phyloP scores from a whole-genome alignment of 1,284 basidiomycete species.

The Austroboletus novae-zelandiae region DNA sequence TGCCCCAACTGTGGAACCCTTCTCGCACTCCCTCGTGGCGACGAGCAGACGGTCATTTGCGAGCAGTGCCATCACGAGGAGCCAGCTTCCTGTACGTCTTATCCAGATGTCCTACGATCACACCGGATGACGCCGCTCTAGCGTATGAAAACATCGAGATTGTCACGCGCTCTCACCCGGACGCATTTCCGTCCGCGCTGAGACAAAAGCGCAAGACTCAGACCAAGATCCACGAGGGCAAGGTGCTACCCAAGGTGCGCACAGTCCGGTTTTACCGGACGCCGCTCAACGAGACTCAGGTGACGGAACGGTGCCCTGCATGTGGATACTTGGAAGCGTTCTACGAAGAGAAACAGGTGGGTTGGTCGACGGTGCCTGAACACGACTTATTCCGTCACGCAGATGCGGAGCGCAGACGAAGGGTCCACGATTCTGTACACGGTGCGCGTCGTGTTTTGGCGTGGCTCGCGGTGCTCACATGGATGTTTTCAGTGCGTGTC shows the following conservation, averaged over 20 bases:
- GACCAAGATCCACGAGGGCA: slow-evolving; percentile 76
- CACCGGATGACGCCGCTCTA: slow-evolving; percentile 31
- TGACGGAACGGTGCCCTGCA: slow-evolving; percentile 88
- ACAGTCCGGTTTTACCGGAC: neutral
- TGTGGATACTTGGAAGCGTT: slow-evolving; percentile 84
- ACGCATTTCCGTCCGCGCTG: slow-evolving; percentile 91
- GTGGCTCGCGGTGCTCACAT: neutral
- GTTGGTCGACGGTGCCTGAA: slow-evolving; percentile 14
- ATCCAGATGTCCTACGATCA: neutral
- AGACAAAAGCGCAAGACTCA: slow-evolving; percentile 90
- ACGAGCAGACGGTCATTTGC: slow-evolving; percentile 76
- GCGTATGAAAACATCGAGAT: slow-evolving; percentile 94
- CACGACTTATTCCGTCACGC: slow-evolving; percentile 2
- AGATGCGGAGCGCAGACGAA: slow-evolving; percentile 88
- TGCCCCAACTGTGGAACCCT: slow-evolving; percentile 92
- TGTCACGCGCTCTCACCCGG: slow-evolving; percentile 86
- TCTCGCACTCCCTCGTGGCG: slow-evolving; percentile 80
- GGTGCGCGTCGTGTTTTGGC: slow-evolving; percentile 39
- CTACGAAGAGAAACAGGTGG: slow-evolving; percentile 75
- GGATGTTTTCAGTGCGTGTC: slow-evolving; percentile 52
- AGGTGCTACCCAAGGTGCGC: slow-evolving; percentile 69
- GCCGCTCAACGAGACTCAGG: slow-evolving; percentile 45
- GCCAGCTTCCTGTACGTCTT: slow-evolving; percentile 75
- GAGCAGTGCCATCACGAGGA: slow-evolving; percentile 88
- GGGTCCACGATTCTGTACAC: slow-evolving; percentile 85